Evolutionary conservation across 2,329 filamentous ascomycete species (phyloP).

Genomic region (Sclerotinia sclerotiorum): DNA sequence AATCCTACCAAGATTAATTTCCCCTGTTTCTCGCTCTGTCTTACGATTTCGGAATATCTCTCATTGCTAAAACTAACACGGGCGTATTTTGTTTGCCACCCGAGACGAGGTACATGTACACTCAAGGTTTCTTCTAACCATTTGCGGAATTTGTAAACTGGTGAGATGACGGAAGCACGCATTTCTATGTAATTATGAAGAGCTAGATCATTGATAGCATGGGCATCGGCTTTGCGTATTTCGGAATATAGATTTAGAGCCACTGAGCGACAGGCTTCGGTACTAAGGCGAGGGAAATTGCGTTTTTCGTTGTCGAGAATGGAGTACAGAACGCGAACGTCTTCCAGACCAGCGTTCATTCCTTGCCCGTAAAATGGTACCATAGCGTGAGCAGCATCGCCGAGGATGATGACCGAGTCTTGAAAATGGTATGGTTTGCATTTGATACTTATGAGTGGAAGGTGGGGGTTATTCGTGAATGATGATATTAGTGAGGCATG

Average conservation of each 20-base stretch:
- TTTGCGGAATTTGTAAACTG: constrained; percentile 78
- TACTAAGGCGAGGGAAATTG: constrained; percentile 51
- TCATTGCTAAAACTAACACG: constrained; percentile 93
- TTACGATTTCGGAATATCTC: constrained; percentile 79
- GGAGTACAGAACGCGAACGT: constrained; percentile 84
- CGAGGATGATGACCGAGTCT: constrained; percentile 77
- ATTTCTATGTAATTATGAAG: constrained; percentile 93
- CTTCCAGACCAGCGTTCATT: constrained; percentile 95
- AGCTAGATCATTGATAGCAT: constrained; percentile 90
- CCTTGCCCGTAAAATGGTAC: constrained; percentile 98
- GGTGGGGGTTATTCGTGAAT: constrained; percentile 80
- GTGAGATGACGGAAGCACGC: constrained; percentile 78
- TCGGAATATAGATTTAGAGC: constrained; percentile 76
- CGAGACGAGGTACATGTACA: constrained; percentile 70
- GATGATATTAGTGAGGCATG: constrained; percentile 67
- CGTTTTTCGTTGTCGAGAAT: constrained; percentile 61
- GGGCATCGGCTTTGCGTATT: constrained; percentile 72
- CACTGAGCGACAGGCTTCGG: constrained; percentile 54
- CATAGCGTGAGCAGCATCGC: constrained; percentile 96
- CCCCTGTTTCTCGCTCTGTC: constrained; percentile 68
- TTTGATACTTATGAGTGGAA: constrained; percentile 91
- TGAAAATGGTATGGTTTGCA: constrained; percentile 83
- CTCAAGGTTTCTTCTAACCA: constrained; percentile 81
- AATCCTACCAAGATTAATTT: constrained; percentile 31
- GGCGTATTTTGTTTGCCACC: constrained; percentile 91